A percentile compares a stretch with the other conserved stretches of the same genome.
phyloP scores from a whole-genome alignment of 192 early-diverging fungal species.

The Backusella westeae region DNA sequence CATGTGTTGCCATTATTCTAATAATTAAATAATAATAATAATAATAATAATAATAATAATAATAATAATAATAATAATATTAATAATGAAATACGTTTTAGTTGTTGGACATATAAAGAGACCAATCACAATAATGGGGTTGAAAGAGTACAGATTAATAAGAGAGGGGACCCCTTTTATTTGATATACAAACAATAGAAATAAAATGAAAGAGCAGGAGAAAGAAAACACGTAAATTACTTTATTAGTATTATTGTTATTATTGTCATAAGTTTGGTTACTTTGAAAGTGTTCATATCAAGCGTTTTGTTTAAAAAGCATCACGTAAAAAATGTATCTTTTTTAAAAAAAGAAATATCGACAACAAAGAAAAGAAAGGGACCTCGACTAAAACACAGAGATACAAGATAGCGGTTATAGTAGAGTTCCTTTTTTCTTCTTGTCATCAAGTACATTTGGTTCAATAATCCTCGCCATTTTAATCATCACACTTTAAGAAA shows the following conservation, averaged over 20 bases:
- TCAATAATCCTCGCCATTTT: not conserved
- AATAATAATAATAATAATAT: too few relatives aligned
- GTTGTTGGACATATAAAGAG: too few relatives aligned
- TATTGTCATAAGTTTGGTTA: not conserved
- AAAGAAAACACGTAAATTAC: not conserved
- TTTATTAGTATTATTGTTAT: too few relatives aligned
- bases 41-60: too few relatives aligned
- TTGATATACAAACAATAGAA: not conserved
- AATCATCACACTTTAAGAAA: not conserved
- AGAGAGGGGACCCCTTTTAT: not conserved
- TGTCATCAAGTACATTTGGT: not conserved
- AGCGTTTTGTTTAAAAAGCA: conserved; percentile 4
- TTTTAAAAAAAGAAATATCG: not conserved
- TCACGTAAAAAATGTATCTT: not conserved
- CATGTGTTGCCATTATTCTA: too few relatives aligned
- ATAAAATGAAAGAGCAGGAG: not conserved
- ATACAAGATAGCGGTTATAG: not conserved
- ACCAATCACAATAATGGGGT: too few relatives aligned
- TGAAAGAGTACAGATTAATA: too few relatives aligned
- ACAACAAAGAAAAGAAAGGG: not conserved
- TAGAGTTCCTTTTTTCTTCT: too few relatives aligned
- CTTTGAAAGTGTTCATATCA: not conserved
- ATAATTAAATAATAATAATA: too few relatives aligned
- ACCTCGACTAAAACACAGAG: not conserved
- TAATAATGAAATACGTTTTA: too few relatives aligned